phyloP scores from a whole-genome alignment of 2,329 filamentous ascomycete species.

The Paecilomyces fulvus region DNA sequence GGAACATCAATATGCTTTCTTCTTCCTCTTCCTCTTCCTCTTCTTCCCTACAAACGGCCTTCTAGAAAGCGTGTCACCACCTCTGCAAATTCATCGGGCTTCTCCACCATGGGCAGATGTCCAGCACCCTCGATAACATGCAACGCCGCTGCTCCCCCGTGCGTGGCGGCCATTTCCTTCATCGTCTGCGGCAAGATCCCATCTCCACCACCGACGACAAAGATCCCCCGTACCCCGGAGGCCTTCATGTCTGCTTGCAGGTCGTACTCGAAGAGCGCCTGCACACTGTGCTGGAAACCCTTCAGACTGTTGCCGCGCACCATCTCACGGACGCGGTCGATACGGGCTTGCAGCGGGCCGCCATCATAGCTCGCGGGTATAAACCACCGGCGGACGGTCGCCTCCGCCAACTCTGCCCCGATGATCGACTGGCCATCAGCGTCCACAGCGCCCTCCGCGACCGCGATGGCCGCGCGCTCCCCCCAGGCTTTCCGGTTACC shows the following conservation, averaged over 20 bases:
- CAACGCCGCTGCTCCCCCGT: conserved; percentile 53
- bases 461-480: conserved; percentile 62
- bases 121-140: conserved; percentile 62
- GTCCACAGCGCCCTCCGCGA: conserved; percentile 40
- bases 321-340: conserved; percentile 57
- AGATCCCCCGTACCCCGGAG: conserved; percentile 41
- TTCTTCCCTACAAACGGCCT: neutral
- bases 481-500: conserved; percentile 74
- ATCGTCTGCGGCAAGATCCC: conserved; percentile 71
- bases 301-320: conserved; percentile 60
- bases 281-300: conserved; percentile 74
- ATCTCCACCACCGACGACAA: conserved; percentile 66
- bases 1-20: neutral
- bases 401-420: conserved; percentile 52
- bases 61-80: conserved; percentile 52
- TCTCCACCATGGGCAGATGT: conserved; percentile 78
- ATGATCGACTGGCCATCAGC: conserved; percentile 51
- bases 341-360: conserved; percentile 40
- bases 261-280: conserved; percentile 48
- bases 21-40: neutral
- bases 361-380: conserved; percentile 49
- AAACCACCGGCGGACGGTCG: conserved; percentile 73
- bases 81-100: conserved; percentile 58
- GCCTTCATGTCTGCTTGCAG: conserved; percentile 36
- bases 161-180: conserved; percentile 57